These are phyloP conservation scores for Pythium vanterpoolii DNA, from an alignment of 352 stramenopile genomes.

Conservation along the genomic window DNA sequence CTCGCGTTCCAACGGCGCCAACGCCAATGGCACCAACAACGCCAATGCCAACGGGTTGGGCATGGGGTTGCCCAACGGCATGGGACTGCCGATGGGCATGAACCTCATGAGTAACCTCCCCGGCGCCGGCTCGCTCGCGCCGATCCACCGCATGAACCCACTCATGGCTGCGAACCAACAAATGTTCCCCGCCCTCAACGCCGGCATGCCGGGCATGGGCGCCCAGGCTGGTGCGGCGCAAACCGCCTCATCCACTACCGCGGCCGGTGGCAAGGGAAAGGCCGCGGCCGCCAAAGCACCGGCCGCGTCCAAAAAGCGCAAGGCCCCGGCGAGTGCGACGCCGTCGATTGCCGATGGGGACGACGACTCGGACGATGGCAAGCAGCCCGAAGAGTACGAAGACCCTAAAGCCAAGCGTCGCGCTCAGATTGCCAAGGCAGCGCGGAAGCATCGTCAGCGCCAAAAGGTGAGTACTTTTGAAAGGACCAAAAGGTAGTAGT, in stretches of 20 bases:
- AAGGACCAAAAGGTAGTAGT: no score
- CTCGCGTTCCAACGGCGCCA: slow-evolving; percentile 36
- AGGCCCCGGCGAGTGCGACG: slow-evolving; percentile 40
- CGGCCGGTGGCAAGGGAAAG: slow-evolving; percentile 31
- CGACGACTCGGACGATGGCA: slow-evolving; percentile 46
- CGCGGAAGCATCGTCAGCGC: slow-evolving; percentile 83
- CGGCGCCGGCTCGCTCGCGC: slow-evolving; percentile 42
- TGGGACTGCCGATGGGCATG: slow-evolving; percentile 64
- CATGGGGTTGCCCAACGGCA: slow-evolving; percentile 32
- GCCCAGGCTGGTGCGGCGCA: background rate
- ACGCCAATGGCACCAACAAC: slow-evolving; percentile 9
- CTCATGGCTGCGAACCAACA: slow-evolving; percentile 56
- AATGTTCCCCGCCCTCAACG: slow-evolving; percentile 57
- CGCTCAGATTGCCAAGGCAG: slow-evolving; percentile 86
- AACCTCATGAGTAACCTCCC: slow-evolving; percentile 54
- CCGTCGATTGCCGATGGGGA: slow-evolving; percentile 36
- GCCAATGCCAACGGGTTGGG: slow-evolving; percentile 3
- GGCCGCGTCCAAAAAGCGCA: slow-evolving; percentile 69
- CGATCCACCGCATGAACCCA: slow-evolving; percentile 74
- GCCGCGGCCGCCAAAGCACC: slow-evolving; percentile 39
- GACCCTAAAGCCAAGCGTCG: slow-evolving; percentile 85
- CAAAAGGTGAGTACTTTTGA: slow-evolving; percentile 68
- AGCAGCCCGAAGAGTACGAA: slow-evolving; percentile 73
- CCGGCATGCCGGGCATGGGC: slow-evolving; percentile 19
- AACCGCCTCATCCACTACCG: background rate